Base-by-base conservation (phyloP, 2,329 filamentous ascomycete species). In the Aspergillus fructus region DNA sequence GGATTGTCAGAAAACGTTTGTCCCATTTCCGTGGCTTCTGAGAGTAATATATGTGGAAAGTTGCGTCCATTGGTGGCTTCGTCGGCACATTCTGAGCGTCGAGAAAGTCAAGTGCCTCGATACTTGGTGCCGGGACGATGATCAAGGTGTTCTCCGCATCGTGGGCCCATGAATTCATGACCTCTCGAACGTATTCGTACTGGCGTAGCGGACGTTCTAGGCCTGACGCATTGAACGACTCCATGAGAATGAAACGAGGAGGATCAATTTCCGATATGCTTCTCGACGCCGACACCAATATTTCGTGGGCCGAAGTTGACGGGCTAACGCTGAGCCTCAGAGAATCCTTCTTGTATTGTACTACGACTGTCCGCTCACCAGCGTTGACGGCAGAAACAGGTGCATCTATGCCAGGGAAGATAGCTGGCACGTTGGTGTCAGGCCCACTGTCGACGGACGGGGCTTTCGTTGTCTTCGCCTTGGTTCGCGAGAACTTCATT, bases 81-180 rank as follows among this genome's bases (percentile, higher is more conserved):
- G 78, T 78, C 1, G 89, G 84, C 3, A 89, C 90, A 4, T 83
- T 82, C 12, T 82, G 79, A 4, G 88, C 76, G 23, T 90, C 86
- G 6, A 97, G 81, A 30, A 69, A 68, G 8, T 62, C 60, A 5
- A 71, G 59, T 4, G 70, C 69, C 46, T 69, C 71, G 11, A 74
- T 65, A 55, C 89, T 86, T 6, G 86, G 82, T 2, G 82, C 79
- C 13, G 87, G 81, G 54, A 88, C 76, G 21, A 97, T 81, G 17
- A 89, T 76, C 13, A 97, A 79, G 7, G 83, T 81, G 67, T 96
- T 94, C 64, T 92, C 88, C 2, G 82, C 80, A 71, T 96, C 92
- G 43, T 83, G 81, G 59, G 96, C 90, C 93, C 93, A 97, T 0
- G 92, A 96, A 71, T 96, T 96, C 82, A 97, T 84, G 21, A 96